Conservation (phyloP, 345 rosid genomes). For the Orychophragmus violaceus region DNA sequence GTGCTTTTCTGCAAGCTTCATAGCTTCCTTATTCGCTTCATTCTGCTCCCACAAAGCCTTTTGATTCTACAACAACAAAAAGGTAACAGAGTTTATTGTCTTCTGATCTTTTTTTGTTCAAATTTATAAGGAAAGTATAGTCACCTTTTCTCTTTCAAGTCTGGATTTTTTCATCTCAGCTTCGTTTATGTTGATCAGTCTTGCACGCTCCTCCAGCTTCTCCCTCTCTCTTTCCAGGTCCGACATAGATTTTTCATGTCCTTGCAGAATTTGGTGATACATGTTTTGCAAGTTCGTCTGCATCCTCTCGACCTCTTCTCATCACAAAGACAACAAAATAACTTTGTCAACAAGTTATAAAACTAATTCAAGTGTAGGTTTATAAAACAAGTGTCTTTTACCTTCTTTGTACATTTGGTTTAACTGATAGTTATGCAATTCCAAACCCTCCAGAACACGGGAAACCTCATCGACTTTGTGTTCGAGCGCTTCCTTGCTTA, state of each 20-base stretch:
- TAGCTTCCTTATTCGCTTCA: conserved; percentile 44
- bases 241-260: conserved; percentile 37
- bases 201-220: conserved; percentile 38
- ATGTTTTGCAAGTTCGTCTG: conserved; percentile 31
- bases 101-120: neutral
- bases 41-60: conserved; percentile 58
- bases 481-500: conserved; percentile 15
- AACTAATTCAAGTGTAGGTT: neutral
- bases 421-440: conserved; percentile 36
- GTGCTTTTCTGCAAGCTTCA: conserved; percentile 51
- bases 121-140: neutral
- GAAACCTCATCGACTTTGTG: conserved; percentile 32
- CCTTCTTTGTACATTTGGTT: conserved; percentile 36
- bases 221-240: conserved; percentile 34
- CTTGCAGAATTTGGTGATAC: conserved; percentile 34
- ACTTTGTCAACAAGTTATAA: neutral
- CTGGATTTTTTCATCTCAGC: conserved; percentile 42
- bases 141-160: conserved; percentile 47
- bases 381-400: neutral
- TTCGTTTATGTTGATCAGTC: conserved; percentile 29
- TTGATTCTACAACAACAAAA: conserved; percentile 41
- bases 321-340: conserved; percentile 9
- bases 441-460: conserved; percentile 17
- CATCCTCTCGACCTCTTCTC: conserved; percentile 39
- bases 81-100: neutral